Base-by-base conservation (phyloP, 805 yeast genomes). In the Schwanniomyces sp. region DNA sequence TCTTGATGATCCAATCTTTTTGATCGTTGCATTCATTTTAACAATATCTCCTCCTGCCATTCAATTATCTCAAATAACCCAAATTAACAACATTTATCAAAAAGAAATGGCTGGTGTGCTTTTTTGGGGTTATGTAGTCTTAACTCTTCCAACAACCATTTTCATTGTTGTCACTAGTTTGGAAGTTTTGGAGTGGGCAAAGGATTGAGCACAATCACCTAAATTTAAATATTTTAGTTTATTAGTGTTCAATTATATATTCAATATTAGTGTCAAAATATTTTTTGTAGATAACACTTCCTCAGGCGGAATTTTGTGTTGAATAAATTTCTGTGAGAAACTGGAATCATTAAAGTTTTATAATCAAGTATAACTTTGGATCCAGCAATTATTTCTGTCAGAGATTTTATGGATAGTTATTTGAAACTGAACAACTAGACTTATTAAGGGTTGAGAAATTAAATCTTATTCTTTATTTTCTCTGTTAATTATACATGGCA, bases 1-100 rank as follows among this genome's bases (percentile, higher is more conserved):
- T 30, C 70, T 87, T 63, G 90, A 85, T 61, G 95, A 87, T 63
- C 95, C 95, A 32, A 87, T 87, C 37, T 87, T 87, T 58, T 70
- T 87, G 57, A 81, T 87, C 50, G 91, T 88, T 38, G 82, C 89
- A 9, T 87, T 87, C 58, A 75, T 87, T 27, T 75, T 87, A 52
- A 86, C 91, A 1, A 80, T 86, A 3, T 80, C 91, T 1, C 94
- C 95, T 2, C 94, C 95, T 2, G 94, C 92, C 4, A 86, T 87
- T 54, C 95, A 87, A 65, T 70, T 87, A 47, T 84, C 91, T 21
- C 95, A 87, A 61, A 87, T 87, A 51, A 85, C 90, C 46, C 92
- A 86, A 59, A 70, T 87, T 56, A 87, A 87, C 62, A 85, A 82
- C 54, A 73, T 86, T 40, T 87, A 80, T 63, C 91, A 87, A 61